These are phyloP conservation scores for Cyclocybe cylindracea DNA, from an alignment of 768 basidiomycete genomes.

Conservation along the genomic window DNA sequence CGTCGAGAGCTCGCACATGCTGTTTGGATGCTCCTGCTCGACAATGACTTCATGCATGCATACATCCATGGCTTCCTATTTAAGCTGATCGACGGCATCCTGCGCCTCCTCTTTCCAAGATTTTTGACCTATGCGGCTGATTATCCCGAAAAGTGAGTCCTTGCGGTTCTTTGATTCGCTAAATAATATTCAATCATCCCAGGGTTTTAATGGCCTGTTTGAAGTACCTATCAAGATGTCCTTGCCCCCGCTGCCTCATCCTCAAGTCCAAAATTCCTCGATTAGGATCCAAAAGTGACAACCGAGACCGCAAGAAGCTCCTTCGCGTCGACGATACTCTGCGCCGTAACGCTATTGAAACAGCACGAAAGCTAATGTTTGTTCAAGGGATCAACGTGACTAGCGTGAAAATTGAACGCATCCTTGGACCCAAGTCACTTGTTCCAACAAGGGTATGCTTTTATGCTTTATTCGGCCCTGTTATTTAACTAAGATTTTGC, in stretches of 20 bases:
- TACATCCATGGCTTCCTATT: constrained; percentile 30
- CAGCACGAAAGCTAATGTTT: constrained; percentile 24
- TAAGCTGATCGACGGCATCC: constrained; percentile 31
- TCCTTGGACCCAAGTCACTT: constrained; percentile 17
- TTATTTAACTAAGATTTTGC: not conserved
- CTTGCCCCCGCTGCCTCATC: constrained; percentile 11
- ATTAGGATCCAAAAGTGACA: constrained; percentile 18
- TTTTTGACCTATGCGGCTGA: constrained; percentile 36
- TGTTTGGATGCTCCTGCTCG: not conserved
- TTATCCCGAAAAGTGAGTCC: constrained; percentile 36
- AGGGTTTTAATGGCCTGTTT: constrained; percentile 12
- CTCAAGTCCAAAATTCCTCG: constrained; percentile 15
- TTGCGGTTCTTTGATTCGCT: not conserved
- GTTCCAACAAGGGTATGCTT: constrained; percentile 26
- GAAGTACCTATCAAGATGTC: not conserved
- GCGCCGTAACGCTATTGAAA: constrained; percentile 8
- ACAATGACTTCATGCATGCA: constrained; percentile 12
- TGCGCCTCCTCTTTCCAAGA: constrained; percentile 26
- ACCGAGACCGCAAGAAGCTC: constrained; percentile 6
- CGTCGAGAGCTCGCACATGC: no score
- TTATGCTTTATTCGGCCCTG: not conserved
- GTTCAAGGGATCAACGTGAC: constrained; percentile 15
- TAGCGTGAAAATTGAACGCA: constrained; percentile 16
- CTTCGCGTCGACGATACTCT: constrained; percentile 5
- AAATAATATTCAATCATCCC: not conserved